Evolutionary conservation across 768 basidiomycete genomes (phyloP).

Genomic region (Rhizopogon vesiculosus): DNA sequence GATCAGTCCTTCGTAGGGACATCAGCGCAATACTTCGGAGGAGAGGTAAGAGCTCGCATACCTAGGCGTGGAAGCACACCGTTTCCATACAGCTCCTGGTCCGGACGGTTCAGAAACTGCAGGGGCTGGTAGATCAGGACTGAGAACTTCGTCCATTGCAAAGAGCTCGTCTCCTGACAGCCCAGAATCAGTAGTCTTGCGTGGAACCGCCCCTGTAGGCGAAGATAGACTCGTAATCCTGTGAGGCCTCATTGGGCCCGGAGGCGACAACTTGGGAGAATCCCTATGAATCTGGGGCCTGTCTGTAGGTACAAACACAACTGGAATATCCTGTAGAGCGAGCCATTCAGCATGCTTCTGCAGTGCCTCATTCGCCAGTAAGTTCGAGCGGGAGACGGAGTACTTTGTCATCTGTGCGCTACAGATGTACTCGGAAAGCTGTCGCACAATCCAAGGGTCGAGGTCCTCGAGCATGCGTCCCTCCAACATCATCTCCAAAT

Average conservation of each 20-base stretch:
- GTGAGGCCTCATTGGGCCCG: slow-evolving; percentile 17
- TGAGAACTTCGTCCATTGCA: slow-evolving; percentile 66
- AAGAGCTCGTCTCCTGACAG: slow-evolving; percentile 66
- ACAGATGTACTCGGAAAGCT: slow-evolving; percentile 57
- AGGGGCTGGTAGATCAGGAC: slow-evolving; percentile 12
- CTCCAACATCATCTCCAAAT: slow-evolving; percentile 87
- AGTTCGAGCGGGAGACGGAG: slow-evolving; percentile 57
- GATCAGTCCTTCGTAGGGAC: slow-evolving; percentile 58
- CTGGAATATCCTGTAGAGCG: slow-evolving; percentile 60
- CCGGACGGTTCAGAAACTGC: slow-evolving; percentile 10
- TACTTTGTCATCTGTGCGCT: slow-evolving; percentile 60
- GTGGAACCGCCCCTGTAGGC: slow-evolving; percentile 10
- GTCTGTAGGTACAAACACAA: slow-evolving; percentile 37
- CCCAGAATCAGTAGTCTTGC: slow-evolving; percentile 6
- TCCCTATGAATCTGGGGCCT: slow-evolving; percentile 19
- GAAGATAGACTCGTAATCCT: slow-evolving; percentile 18
- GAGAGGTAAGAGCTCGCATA: slow-evolving; percentile 25
- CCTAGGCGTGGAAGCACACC: slow-evolving; percentile 42
- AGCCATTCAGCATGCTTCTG: slow-evolving; percentile 70
- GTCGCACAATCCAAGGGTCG: slow-evolving; percentile 55
- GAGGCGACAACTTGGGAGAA: slow-evolving; percentile 28
- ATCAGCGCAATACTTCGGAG: slow-evolving; percentile 10
- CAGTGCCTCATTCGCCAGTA: slow-evolving; percentile 50
- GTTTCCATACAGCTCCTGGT: slow-evolving; percentile 43
- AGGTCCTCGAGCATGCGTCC: slow-evolving; percentile 75